Conservation (phyloP, 1,284 basidiomycete species). For the Rhodotorula sp. region DNA sequence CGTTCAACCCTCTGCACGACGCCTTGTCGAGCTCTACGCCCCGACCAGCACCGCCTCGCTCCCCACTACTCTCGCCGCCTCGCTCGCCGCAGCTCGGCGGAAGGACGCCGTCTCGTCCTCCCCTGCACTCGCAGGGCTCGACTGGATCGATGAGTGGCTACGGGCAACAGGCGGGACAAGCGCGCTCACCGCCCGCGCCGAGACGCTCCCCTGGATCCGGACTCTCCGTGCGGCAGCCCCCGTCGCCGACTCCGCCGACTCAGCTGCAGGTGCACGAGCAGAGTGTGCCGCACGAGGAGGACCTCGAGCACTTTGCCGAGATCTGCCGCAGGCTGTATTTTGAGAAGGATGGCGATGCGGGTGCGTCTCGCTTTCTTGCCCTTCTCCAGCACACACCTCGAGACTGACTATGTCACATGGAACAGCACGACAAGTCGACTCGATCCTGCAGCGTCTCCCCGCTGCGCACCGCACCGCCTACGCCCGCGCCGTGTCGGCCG, state of each 20-base stretch:
- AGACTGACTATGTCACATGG: not conserved
- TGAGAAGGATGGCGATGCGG: conserved; percentile 5
- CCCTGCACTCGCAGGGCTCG: not conserved
- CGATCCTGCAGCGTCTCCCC: conserved; percentile 18
- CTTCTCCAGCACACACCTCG: not conserved
- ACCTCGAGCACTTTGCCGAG: conserved; percentile 15
- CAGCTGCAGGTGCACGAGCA: not conserved
- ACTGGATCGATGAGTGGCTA: not conserved
- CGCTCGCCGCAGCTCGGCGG: not conserved
- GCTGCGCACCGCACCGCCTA: conserved; percentile 23
- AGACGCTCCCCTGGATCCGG: not conserved
- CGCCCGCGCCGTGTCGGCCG: conserved; percentile 28
- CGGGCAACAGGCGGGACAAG: not conserved
- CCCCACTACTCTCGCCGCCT: not conserved
- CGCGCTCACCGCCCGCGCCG: not conserved
- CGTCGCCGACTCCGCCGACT: not conserved
- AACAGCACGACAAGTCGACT: conserved; percentile 13
- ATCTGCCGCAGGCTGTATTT: conserved; percentile 31
- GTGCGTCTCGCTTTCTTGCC: not conserved
- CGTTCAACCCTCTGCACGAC: conserved; percentile 2
- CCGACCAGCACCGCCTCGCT: conserved; percentile 3
- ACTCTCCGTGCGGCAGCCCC: not conserved
- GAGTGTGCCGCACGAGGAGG: not conserved
- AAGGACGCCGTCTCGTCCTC: not conserved
- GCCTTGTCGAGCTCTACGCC: not conserved